Conservation (phyloP, 1,139 yeast genomes). For the Saccharomyces hybrid region DNA sequence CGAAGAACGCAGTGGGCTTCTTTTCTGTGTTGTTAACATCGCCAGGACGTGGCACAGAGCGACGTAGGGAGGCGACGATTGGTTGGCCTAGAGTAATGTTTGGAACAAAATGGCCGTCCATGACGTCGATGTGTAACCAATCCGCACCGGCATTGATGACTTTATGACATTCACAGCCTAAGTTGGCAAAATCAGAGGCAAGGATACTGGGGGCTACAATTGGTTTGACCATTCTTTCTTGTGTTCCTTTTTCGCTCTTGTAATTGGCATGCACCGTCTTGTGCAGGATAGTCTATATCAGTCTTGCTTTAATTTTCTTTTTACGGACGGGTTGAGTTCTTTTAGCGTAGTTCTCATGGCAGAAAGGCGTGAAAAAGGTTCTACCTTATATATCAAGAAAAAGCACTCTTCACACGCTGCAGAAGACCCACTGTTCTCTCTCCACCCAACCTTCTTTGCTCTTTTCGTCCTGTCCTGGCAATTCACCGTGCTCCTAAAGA, state of each 20-base stretch:
- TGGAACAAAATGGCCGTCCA: constrained; percentile 99
- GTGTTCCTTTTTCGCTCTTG: background rate
- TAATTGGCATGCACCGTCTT: background rate
- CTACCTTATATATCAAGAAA: background rate
- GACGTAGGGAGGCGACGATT: constrained; percentile 70
- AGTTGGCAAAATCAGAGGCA: constrained; percentile 87
- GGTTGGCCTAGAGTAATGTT: constrained; percentile 93
- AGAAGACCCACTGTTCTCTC: too few relatives aligned
- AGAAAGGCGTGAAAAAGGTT: background rate
- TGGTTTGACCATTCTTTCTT: constrained; percentile 54
- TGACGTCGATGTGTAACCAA: constrained; percentile 96
- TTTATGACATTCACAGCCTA: constrained; percentile 80
- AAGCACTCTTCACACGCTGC: too few relatives aligned
- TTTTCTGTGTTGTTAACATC: constrained; percentile 21
- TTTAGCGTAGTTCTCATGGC: background rate
- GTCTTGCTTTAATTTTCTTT: background rate
- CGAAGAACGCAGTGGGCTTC: constrained; percentile 61
- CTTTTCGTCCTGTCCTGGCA: background rate
- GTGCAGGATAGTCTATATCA: too few relatives aligned
- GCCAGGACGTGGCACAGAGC: constrained; percentile 60
- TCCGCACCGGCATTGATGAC: constrained; percentile 76
- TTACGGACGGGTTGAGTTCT: background rate
- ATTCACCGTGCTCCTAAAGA: background rate
- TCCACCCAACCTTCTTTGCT: background rate
- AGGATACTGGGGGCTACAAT: constrained; percentile 91